phyloP scores from a whole-genome alignment of 208 protist genomes.

The Dictyostelium gargantuum region DNA sequence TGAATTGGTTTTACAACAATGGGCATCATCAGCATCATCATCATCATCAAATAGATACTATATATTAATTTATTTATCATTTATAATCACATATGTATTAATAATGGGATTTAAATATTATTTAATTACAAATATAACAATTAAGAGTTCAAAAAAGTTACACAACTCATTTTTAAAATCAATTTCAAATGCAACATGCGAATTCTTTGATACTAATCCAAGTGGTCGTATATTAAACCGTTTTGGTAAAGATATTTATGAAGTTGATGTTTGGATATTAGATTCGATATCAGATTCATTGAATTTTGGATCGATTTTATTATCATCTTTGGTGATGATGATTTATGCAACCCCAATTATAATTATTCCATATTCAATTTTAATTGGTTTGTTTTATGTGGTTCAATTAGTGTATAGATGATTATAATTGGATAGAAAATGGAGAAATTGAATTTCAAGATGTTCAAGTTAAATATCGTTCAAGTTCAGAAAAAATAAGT shows the following conservation, averaged over 20 bases:
- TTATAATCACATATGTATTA: not conserved
- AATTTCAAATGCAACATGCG: constrained; percentile 36
- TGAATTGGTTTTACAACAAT: not conserved
- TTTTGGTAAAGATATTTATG: constrained; percentile 77
- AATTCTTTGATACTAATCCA: constrained; percentile 85
- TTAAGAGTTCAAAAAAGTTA: not conserved
- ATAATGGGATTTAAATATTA: too few species aligned
- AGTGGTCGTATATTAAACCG: constrained; percentile 83
- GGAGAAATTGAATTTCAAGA: constrained; percentile 65
- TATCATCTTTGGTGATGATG: too few species aligned
- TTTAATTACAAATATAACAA: not conserved
- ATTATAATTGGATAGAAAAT: too few species aligned
- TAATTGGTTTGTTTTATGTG: too few species aligned
- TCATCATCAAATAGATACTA: not conserved
- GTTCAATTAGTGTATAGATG: too few species aligned
- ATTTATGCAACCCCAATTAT: too few species aligned
- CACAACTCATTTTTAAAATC: not conserved
- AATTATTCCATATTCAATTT: too few species aligned
- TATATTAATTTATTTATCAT: not conserved
- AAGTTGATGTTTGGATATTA: not conserved
- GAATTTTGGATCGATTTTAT: too few species aligned
- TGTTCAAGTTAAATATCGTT: constrained; percentile 61
- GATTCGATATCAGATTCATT: not conserved
- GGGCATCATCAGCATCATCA: not conserved
- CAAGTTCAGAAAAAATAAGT: not conserved